phyloP scores from a whole-genome alignment of 2,329 filamentous ascomycete genomes.

The Beauveria scarabaeidicola region DNA sequence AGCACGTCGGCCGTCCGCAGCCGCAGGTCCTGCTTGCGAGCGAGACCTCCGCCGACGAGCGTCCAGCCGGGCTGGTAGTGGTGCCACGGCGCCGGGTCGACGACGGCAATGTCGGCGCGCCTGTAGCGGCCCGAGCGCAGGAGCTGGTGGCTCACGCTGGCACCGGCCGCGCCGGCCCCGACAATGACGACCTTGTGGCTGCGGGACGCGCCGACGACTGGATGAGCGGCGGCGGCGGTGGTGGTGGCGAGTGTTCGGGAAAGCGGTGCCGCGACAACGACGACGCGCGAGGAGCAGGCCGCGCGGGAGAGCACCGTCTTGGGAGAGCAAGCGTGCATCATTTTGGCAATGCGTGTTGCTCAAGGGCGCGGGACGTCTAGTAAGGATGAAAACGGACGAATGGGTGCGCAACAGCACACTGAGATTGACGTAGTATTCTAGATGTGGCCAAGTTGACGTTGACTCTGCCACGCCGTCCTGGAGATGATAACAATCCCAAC shows the following conservation, averaged over 20 bases:
- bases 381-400: background rate
- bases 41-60: conserved; percentile 57
- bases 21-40: conserved; percentile 50
- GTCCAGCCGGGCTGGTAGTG: conserved; percentile 66
- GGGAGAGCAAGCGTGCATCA: background rate
- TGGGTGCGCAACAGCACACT: background rate
- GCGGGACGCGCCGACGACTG: background rate
- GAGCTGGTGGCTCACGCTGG: conserved; percentile 60
- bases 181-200: conserved; percentile 58
- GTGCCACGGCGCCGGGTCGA: conserved; percentile 56
- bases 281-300: background rate
- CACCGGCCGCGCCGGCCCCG: conserved; percentile 57
- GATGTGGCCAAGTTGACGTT: no score
- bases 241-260: background rate
- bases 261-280: background rate
- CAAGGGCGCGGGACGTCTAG: background rate
- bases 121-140: conserved; percentile 48
- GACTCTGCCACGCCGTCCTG: background rate
- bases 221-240: background rate
- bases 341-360: background rate
- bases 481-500: background rate
- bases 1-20: conserved; percentile 42
- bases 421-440: background rate
- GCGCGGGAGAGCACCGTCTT: background rate
- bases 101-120: conserved; percentile 52